Evolutionary conservation across 805 yeast genomes (phyloP).

Genomic region (Saccharomycopsis capsularis): DNA sequence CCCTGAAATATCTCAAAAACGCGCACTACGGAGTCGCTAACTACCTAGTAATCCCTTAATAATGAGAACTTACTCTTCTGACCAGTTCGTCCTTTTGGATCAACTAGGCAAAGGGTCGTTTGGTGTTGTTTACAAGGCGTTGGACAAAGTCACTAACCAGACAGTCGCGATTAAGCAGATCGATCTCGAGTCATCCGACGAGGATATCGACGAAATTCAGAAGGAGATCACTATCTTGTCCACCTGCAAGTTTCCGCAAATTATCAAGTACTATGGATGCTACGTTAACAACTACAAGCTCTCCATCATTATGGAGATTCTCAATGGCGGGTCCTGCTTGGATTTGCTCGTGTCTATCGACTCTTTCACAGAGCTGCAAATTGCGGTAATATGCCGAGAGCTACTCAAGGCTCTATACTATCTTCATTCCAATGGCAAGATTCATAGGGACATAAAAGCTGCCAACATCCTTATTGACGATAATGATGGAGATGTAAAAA

Average conservation of each 20-base stretch:
- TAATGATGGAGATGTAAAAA: slow-evolving; percentile 55
- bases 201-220: slow-evolving; percentile 67
- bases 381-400: slow-evolving; percentile 48
- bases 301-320: slow-evolving; percentile 76
- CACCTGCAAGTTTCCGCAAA: slow-evolving; percentile 54
- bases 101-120: slow-evolving; percentile 75
- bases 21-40: too few relatives aligned
- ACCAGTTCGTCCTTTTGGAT: slow-evolving; percentile 41
- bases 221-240: slow-evolving; percentile 64
- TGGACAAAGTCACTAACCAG: slow-evolving; percentile 35
- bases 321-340: slow-evolving; percentile 71
- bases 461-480: slow-evolving; percentile 78
- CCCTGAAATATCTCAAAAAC: too few relatives aligned
- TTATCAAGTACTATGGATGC: slow-evolving; percentile 65
- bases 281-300: slow-evolving; percentile 61
- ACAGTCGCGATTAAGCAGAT: slow-evolving; percentile 46
- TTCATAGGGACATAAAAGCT: slow-evolving; percentile 87
- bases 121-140: slow-evolving; percentile 67
- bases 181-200: slow-evolving; percentile 59
- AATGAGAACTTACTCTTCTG: slow-evolving; percentile 29
- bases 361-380: slow-evolving; percentile 48
- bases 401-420: slow-evolving; percentile 56
- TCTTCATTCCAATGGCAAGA: slow-evolving; percentile 62
- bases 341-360: slow-evolving; percentile 54
- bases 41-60: too few relatives aligned